Percentiles rank a stretch among this genome's conserved stretches.
phyloP scores from a whole-genome alignment of 352 stramenopile genomes.

The Globisporangium echinulatum region DNA sequence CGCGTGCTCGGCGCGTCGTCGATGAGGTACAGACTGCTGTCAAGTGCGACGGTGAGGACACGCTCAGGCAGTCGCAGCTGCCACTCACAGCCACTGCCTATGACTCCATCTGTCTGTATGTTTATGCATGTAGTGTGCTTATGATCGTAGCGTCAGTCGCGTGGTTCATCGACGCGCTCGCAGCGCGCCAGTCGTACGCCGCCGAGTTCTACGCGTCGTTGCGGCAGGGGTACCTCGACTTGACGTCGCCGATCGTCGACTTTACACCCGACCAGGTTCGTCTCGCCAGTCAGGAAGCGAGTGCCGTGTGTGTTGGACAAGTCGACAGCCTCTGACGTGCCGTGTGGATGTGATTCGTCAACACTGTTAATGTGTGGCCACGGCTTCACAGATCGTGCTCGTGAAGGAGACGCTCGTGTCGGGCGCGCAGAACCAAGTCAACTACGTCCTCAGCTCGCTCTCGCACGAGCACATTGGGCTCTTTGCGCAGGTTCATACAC shows the following conservation, averaged over 20 bases:
- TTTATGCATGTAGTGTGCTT: slow-evolving; percentile 25
- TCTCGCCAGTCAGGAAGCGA: background rate
- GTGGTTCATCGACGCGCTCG: slow-evolving; percentile 68
- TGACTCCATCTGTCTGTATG: too few relatives aligned
- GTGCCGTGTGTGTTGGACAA: background rate
- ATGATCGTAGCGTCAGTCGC: slow-evolving; percentile 55
- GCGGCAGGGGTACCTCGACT: slow-evolving; percentile 74
- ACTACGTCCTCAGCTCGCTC: slow-evolving; percentile 78
- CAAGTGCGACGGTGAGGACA: too few relatives aligned
- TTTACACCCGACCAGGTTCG: slow-evolving; percentile 81
- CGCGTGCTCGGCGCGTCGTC: slow-evolving; percentile 39
- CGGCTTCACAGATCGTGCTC: slow-evolving; percentile 41
- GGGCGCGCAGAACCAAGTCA: slow-evolving; percentile 79
- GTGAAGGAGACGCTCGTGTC: slow-evolving; percentile 76
- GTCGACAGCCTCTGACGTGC: background rate
- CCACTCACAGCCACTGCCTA: too few relatives aligned
- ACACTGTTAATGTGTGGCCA: background rate
- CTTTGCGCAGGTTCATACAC: slow-evolving; percentile 45
- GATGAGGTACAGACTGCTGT: slow-evolving; percentile 35
- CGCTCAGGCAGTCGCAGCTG: too few relatives aligned
- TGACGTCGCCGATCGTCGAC: slow-evolving; percentile 71
- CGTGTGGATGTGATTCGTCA: too few relatives aligned
- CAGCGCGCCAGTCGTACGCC: slow-evolving; percentile 75
- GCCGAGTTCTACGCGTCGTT: slow-evolving; percentile 82
- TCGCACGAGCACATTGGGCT: slow-evolving; percentile 67